Evolutionary conservation across 768 basidiomycete species (phyloP), one percentile per base, ranked within the genome.

Genomic region (Tylopilus rubrobrunneus): DNA sequence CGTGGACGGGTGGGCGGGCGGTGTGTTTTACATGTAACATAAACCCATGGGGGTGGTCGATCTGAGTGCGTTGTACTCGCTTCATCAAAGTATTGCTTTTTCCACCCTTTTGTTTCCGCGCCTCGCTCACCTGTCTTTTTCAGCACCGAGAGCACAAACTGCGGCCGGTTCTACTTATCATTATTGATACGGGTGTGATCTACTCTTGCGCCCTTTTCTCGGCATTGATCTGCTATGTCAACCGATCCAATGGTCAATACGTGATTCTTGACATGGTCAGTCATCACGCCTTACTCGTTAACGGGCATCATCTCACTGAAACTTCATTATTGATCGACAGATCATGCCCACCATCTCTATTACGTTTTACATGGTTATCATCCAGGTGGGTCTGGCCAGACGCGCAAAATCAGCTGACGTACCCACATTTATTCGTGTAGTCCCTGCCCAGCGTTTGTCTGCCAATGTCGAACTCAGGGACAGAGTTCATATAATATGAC

Each of bases 351-450:
- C 74, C 51, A 75, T 75, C 49, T 71, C 69, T 6, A 76, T 76
- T 62, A 69, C 71, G 5, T 76, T 74, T 61, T 73, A 73, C 58
- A 71, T 76, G 73, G 70, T 76, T 43, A 74, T 75, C 34, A 66
- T 76, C 23, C 75, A 73, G 31, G 62, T 74, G 37, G 72, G 68
- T 0, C 15, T 68, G 36, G 44, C 53, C 21, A 48, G 37, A 34
- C 53, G 43, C 47, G 31, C 34, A n/a, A 2, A 42, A 17, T 21
- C 47, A 31, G 14, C 7, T 7, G 7, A n/a, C 34, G 10, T 39
- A 29, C 4, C 5, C 15, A 11, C n/a, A 43, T 49, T 23, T 31
- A 10, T 8, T 10, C 29, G 29, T 31, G 29, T 3, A 28, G 0
- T 40, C 40, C 1, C 42, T 2, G 14, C 3, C 10, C 19, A 36